Base-by-base conservation (phyloP, 768 basidiomycete genomes). In the Flagelloscypha sp. region DNA sequence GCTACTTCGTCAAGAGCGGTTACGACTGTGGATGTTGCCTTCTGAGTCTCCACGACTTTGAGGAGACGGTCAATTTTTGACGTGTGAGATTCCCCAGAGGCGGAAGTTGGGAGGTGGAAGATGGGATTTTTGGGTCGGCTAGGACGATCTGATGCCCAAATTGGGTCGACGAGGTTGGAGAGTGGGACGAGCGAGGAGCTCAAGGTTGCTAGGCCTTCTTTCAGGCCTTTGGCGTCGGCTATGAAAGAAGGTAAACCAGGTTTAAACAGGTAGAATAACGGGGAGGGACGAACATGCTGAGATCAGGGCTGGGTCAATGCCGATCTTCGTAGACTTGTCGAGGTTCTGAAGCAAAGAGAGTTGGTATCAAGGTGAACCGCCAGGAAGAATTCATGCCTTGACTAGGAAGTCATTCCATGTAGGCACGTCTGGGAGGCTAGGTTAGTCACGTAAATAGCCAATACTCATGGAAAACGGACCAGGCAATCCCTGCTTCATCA, bases 1-100 rank as follows among this genome's bases (percentile, higher is more conserved):
- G 89, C 90, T 32, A 94, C 77, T 54, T 98, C 94, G 55, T 98
- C 94, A 15, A 98, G 72, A 69, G 83, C 79, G n/a, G 71, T 82
- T 4, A 97, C 72, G 1, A 94, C 79, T 27, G 86, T 56, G 2
- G 84, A 89, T 44, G 62, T 53, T 1, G 59, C 61, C 15, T 76
- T 71, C 48, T 76, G 68, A 62, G 75, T 76, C 37, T 53, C 48
- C 36, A 94, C 45, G 41, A 82, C 78, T 38, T 76, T 69, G 22
- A 88, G 68, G 5, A 89, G 58, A 13, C 64, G 60, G 12, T 59
- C 57, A 27, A 99, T 62, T 57, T 99, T 99, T 19, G 73, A 69
- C 23, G 55, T 46, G 21, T 77, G 66, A 0, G 70, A 63, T 61
- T 80, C 69, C n/a, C n/a, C n/a, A n/a, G n/a, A n/a, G n/a, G n/a